These are phyloP conservation scores for Aurantiochytrium sp. DNA, from an alignment of 108 stramenopile genomes.

Conservation along the genomic window DNA sequence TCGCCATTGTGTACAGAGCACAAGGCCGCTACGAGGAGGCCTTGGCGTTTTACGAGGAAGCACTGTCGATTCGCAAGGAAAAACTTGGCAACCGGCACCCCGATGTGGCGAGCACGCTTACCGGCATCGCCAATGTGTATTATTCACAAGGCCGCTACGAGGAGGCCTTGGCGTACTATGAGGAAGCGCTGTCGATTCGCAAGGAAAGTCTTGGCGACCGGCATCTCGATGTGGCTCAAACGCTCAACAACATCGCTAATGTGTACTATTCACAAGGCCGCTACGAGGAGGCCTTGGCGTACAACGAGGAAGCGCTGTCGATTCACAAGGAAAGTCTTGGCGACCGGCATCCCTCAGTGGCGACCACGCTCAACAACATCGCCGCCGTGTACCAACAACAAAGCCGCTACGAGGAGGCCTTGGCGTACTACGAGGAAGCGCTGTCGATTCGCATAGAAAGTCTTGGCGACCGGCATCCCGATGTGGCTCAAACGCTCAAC, in stretches of 20 bases:
- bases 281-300: not conserved
- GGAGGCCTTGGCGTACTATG: not conserved
- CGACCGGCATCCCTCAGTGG: not conserved
- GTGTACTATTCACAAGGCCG: not conserved
- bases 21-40: too few relatives aligned
- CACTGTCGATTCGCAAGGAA: too few relatives aligned
- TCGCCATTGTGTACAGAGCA: too few relatives aligned
- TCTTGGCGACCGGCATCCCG: not conserved
- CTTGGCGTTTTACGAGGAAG: too few relatives aligned
- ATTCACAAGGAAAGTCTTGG: not conserved
- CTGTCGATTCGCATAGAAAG: not conserved
- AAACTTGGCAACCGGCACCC: too few relatives aligned
- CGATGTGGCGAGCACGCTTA: too few relatives aligned
- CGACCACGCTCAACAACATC: not conserved
- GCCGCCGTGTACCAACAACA: not conserved
- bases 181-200: not conserved
- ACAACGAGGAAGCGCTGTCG: not conserved
- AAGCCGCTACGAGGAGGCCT: not conserved
- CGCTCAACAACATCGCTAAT: not conserved
- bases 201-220: not conserved
- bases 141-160: not conserved
- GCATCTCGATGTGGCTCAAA: not conserved
- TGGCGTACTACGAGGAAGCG: not conserved
- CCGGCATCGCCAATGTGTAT: not conserved
- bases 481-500: not conserved